phyloP scores from a whole-genome alignment of 495 filamentous ascomycete genomes.

The Hypoxylon lienhwacheense region DNA sequence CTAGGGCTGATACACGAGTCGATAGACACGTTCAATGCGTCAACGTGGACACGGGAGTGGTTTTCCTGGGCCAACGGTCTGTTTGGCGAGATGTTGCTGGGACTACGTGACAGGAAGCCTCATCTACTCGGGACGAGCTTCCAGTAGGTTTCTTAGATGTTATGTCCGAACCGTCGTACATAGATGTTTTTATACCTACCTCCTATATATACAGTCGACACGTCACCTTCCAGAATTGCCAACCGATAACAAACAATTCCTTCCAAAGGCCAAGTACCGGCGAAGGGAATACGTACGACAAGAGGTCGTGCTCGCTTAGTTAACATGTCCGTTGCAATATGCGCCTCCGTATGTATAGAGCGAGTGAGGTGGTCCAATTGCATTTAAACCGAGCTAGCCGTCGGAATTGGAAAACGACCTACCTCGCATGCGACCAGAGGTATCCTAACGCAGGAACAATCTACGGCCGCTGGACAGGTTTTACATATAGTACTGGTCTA shows the following conservation, averaged over 20 bases:
- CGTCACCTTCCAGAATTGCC: too few species aligned
- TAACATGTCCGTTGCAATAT: conserved; percentile 14
- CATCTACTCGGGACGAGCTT: conserved; percentile 43
- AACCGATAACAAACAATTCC: too few species aligned
- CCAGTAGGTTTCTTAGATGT: conserved; percentile 26
- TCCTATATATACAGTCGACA: conserved; percentile 25
- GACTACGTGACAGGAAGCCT: conserved; percentile 53
- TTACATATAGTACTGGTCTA: not conserved
- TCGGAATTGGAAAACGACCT: conserved; percentile 20
- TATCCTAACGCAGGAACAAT: conserved; percentile 34
- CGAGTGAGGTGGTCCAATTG: conserved; percentile 29
- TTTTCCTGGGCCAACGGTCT: conserved; percentile 64
- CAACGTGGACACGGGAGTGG: conserved; percentile 56
- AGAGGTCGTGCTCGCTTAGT: not conserved
- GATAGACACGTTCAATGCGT: conserved; percentile 37
- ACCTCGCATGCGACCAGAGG: conserved; percentile 16
- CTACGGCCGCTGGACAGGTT: conserved; percentile 5
- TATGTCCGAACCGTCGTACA: conserved; percentile 17
- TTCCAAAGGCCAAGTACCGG: too few species aligned
- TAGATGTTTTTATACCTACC: conserved; percentile 8
- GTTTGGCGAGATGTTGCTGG: conserved; percentile 60
- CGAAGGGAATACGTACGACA: too few species aligned
- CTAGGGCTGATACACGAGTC: conserved; percentile 49
- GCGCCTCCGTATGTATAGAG: conserved; percentile 18
- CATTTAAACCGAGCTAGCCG: conserved; percentile 31